Evolutionary conservation across 176 grass and related monocot genomes (phyloP), one percentile per base, ranked within the genome.

Genomic region (Ampelocalamus luodianensis): DNA sequence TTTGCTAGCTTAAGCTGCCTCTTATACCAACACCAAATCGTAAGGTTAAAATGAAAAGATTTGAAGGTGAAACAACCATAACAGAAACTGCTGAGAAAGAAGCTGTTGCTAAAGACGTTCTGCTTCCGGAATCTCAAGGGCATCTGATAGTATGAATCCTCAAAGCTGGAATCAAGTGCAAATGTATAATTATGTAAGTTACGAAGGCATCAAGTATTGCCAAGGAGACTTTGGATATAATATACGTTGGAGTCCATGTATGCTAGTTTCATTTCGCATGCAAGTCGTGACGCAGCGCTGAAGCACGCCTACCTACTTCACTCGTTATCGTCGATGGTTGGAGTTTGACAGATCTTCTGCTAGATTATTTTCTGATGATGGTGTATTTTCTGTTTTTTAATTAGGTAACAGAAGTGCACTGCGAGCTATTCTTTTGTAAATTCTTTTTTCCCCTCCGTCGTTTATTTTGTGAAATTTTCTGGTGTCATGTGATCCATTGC

Each of bases 151-250:
- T 53, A 71, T 81, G 78, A 97, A 95, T 76, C 90, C 84, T 59
- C 92, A 43, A 97, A 95, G 54, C 36, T 97, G 87, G 95, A 97
- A 89, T 90, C 38, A 97, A 95, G 80, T 97, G 95, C 90, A 97
- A 95, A 68, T 97, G 95, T 89, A 88, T 84, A 88, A 91, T 97
- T 71, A 97, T 97, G 95, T 97, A 89, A 88, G 72, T 87, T 87
- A 65, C 44, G 12, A 12, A 12, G 11, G 43, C 39, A 46, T 59
- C 72, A 15, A 26, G 29, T 44, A 22, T n/a, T 61, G 45, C 44
- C 14, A 53, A 79, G 81, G 23, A 60, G 73, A 50, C 51, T 39
- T 61, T 48, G 17, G 54, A 12, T 73, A 68, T 18, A 54, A 12
- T 73, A 68, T 18, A 54, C 40, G 43, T 29, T 54, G 69, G 38